phyloP scores from a whole-genome alignment of 768 basidiomycete genomes.

The Tephrocybe sp. region DNA sequence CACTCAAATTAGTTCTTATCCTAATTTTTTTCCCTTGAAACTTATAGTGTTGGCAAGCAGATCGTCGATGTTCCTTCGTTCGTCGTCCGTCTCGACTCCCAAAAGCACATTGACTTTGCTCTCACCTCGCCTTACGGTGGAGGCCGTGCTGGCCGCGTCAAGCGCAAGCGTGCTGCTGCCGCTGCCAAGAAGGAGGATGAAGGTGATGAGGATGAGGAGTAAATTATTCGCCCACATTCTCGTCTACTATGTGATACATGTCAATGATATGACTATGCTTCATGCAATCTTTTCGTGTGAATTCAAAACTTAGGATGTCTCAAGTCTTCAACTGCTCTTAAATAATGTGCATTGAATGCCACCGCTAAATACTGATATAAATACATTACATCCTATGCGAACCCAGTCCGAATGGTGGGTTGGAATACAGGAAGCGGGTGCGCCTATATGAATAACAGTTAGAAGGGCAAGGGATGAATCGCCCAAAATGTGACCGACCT shows the following conservation, averaged over 20 bases:
- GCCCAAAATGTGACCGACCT: constrained; percentile 40
- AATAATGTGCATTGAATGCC: no score
- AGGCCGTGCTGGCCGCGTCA: constrained; percentile 91
- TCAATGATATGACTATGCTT: constrained; percentile 20
- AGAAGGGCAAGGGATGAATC: background rate
- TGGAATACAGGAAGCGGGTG: constrained; percentile 34
- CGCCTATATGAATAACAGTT: constrained; percentile 18
- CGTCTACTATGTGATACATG: constrained; percentile 13
- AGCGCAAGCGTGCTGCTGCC: constrained; percentile 95
- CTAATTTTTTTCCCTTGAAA: background rate
- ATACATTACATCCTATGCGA: constrained; percentile 16
- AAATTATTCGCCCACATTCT: constrained; percentile 24
- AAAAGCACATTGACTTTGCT: constrained; percentile 99
- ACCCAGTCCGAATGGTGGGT: constrained; percentile 27
- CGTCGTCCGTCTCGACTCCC: constrained; percentile 98
- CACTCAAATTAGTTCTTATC: background rate
- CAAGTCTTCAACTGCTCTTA: no score
- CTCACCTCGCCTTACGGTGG: constrained; percentile 96
- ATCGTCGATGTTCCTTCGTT: constrained; percentile 99
- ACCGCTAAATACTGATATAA: no score
- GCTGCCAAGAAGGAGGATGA: constrained; percentile 90
- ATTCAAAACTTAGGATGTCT: background rate
- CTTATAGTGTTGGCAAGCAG: constrained; percentile 88
- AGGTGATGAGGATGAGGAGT: constrained; percentile 90
- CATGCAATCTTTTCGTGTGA: constrained; percentile 10